phyloP scores from a whole-genome alignment of 108 stramenopile species.

The Cyclotella sp. region DNA sequence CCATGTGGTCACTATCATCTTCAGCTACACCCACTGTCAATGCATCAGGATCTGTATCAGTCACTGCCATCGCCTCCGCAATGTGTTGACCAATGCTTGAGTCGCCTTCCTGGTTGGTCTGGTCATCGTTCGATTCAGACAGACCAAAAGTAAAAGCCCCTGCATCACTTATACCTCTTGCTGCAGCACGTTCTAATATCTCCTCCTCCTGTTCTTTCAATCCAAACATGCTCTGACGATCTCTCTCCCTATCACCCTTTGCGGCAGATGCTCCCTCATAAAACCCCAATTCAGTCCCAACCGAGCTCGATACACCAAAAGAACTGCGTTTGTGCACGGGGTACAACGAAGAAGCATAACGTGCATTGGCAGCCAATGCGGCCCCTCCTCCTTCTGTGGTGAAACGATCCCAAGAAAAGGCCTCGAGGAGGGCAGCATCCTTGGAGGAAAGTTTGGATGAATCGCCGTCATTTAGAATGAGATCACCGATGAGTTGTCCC shows the following conservation, averaged over 20 bases:
- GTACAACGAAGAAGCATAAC: constrained; percentile 83
- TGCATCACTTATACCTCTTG: constrained; percentile 67
- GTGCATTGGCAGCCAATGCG: constrained; percentile 70
- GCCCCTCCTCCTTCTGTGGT: constrained; percentile 63
- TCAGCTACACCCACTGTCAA: constrained; percentile 21
- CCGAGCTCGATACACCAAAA: constrained; percentile 71
- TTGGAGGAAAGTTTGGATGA: constrained; percentile 25
- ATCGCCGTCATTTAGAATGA: constrained; percentile 38
- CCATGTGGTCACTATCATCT: constrained; percentile 51
- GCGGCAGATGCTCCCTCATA: constrained; percentile 84
- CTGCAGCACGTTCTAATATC: constrained; percentile 73
- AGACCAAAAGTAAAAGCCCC: constrained; percentile 53
- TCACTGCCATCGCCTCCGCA: constrained; percentile 3
- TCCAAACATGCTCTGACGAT: constrained; percentile 67
- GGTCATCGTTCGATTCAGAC: constrained; percentile 27
- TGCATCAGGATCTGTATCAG: constrained; percentile 1
- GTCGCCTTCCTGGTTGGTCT: background rate
- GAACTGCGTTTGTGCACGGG: constrained; percentile 73
- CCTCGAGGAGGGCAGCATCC: constrained; percentile 62
- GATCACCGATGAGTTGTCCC: constrained; percentile 67
- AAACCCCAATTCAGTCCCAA: constrained; percentile 87
- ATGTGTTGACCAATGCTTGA: background rate
- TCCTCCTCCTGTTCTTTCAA: constrained; percentile 45
- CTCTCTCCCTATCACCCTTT: constrained; percentile 65
- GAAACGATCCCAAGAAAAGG: constrained; percentile 89